Conservation (phyloP, 2,329 filamentous ascomycete species). For the Aspergillus candidus region DNA sequence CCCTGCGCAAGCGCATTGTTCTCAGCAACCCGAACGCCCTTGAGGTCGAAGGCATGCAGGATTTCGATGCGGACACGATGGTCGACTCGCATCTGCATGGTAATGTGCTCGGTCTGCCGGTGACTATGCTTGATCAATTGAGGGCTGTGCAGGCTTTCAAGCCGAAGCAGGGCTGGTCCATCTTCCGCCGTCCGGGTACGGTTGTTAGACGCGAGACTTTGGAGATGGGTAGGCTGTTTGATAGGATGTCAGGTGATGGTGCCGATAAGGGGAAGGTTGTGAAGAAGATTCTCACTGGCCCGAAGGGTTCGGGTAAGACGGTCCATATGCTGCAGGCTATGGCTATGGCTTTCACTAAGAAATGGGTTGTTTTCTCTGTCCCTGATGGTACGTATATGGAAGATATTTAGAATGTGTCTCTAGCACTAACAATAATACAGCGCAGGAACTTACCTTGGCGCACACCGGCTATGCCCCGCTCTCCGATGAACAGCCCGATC, state of each 20-base stretch:
- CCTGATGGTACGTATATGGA: slow-evolving; percentile 78
- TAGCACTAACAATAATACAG: slow-evolving; percentile 44
- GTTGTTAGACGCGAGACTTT: slow-evolving; percentile 74
- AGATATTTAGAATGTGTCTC: too few species aligned
- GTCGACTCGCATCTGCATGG: slow-evolving; percentile 53
- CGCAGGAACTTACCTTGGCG: slow-evolving; percentile 72
- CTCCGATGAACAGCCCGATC: slow-evolving; percentile 45
- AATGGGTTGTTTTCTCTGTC: slow-evolving; percentile 83
- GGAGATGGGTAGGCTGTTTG: slow-evolving; percentile 60
- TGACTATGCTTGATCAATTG: slow-evolving; percentile 68
- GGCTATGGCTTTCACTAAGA: slow-evolving; percentile 70
- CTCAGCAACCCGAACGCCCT: slow-evolving; percentile 93
- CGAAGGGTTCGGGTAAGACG: slow-evolving; percentile 76
- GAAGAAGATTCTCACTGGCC: slow-evolving; percentile 65
- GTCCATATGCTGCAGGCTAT: slow-evolving; percentile 77
- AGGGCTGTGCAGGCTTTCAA: slow-evolving; percentile 87
- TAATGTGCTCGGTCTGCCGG: slow-evolving; percentile 63
- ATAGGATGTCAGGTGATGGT: slow-evolving; percentile 44
- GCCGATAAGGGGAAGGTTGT: slow-evolving; percentile 33
- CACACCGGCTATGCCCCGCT: slow-evolving; percentile 74
- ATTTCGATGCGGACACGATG: slow-evolving; percentile 54
- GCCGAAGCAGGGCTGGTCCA: slow-evolving; percentile 75
- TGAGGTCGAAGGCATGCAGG: slow-evolving; percentile 61
- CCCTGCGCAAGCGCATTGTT: slow-evolving; percentile 78
- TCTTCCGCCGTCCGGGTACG: slow-evolving; percentile 76